Percentiles rank a stretch among this genome's conserved stretches.
Evolutionary conservation across 495 filamentous ascomycete species (phyloP).

Genomic region (Aspergillus bertholletiae): DNA sequence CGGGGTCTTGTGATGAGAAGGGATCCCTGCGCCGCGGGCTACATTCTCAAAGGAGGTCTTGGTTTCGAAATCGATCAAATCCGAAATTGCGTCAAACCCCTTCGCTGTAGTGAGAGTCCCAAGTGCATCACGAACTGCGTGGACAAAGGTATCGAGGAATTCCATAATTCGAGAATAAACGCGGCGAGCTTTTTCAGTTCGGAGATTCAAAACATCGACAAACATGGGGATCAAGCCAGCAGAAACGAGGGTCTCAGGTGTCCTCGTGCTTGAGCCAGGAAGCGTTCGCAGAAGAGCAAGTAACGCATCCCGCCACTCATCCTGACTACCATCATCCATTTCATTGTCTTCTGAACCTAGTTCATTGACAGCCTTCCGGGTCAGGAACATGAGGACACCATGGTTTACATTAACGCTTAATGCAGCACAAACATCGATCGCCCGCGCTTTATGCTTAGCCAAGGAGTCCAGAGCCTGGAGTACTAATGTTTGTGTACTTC

Average conservation of each 20-base stretch:
- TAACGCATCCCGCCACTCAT: conserved; percentile 85
- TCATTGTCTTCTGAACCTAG: conserved; percentile 59
- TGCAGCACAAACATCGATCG: conserved; percentile 77
- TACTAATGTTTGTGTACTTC: conserved; percentile 77
- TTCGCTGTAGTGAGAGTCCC: conserved; percentile 71
- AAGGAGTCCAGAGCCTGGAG: conserved; percentile 78
- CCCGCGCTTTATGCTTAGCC: conserved; percentile 69
- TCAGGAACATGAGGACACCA: conserved; percentile 89
- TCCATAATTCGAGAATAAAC: conserved; percentile 74
- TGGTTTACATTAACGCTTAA: conserved; percentile 93
- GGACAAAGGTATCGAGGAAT: conserved; percentile 84
- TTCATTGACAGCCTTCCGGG: conserved; percentile 83
- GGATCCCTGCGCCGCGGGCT: conserved; percentile 67
- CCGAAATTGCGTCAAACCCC: conserved; percentile 81
- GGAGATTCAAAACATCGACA: conserved; percentile 81
- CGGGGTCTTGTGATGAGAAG: conserved; percentile 70
- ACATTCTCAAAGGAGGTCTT: conserved; percentile 63
- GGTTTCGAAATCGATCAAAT: conserved; percentile 78
- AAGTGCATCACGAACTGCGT: conserved; percentile 76
- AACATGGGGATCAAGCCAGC: conserved; percentile 86
- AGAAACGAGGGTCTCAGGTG: conserved; percentile 70
- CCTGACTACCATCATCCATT: conserved; percentile 56
- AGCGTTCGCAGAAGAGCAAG: conserved; percentile 79
- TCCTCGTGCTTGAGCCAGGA: conserved; percentile 62
- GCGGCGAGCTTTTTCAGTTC: conserved; percentile 76